Base-by-base conservation (phyloP, 352 stramenopile species). In the Lagenidium giganteum region DNA sequence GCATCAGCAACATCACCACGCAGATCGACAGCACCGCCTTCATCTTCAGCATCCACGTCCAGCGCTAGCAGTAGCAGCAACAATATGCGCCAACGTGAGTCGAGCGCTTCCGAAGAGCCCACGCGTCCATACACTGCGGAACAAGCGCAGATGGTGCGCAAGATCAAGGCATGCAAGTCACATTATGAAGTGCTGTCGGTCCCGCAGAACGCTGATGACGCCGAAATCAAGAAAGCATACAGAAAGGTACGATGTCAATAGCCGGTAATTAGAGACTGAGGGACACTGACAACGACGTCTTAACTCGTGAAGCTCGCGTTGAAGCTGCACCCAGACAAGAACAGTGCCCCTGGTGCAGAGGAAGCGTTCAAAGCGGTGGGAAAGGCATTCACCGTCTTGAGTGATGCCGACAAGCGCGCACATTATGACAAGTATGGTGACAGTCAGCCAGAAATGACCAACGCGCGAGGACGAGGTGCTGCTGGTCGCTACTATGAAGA, bases 301-400 rank as follows among this genome's bases (percentile, higher is more conserved):
- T 43, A 51, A 6, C 49, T 18, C n/a, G n/a, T 60, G n/a, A n/a
- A 90, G 74, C 61, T 91, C 28, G 83, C 83, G 20, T 51, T 92
- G n/a, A 91, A 88, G 51, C 50, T 93, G 11, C 83, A 94, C 51
- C 83, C 83, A 4, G 83, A 94, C 57, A 94, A 94, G 67, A 99
- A 99, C 67, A 93, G 80, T 9, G 93, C 93, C 1, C 93, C 91
- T 1, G 82, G 94, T 37, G 91, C 95, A 5, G 95, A 98, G 55
- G 95, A 98, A 52, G 95, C 95, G 21, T 98, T 98, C 68, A 98
- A 99, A 65, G 90, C 76, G 3, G 76, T 89, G 3, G 76, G 76
- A 40, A 84, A 96, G 24, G 95, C 95, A 7, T 98, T 98, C 67
- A 75, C 77, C 4, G 75, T 88, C 16, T 57, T 94, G 39, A 93